Base-by-base conservation (phyloP, 805 yeast genomes). In the Cyberlindnera veronae region DNA sequence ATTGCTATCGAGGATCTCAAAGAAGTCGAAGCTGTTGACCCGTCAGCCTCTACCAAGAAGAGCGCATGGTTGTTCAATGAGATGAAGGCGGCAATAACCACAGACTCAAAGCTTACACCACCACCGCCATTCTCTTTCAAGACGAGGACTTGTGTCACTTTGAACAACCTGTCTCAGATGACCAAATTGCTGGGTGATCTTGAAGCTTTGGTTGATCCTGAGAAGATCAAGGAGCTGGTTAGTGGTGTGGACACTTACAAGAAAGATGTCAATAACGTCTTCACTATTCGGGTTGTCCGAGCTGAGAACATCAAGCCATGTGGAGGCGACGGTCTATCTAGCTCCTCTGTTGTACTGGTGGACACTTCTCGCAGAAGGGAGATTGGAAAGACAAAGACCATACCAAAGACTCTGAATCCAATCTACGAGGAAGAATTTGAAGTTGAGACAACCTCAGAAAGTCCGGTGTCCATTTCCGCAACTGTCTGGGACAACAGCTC, bases 381-480 rank as follows among this genome's bases (percentile, higher is more conserved):
- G 21, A 64, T 85, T 24, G 90, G 84, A 3, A 79, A 76, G 45
- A 90, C 98, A 0, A 69, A 85, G 50, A 73, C 81, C 0, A 67
- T 84, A 4, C 67, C 70, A 22, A 76, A 76, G 39, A 76, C 80
- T 5, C 63, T 74, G 24, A 78, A 79, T 51, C 96, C 97, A 0
- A 76, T 73, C 13, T 91, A 95, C 95, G 85, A 86, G 53, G 96
- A 90, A 64, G 85, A 84, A 41, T 86, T 88, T 57, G 95, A 88
- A 58, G 43, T 64, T 20, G 63, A 55, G 23, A 53, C 69, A 3
- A 60, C 62, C 0, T 68, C 72, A 0, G 61, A 68, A 17, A 60
- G 71, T 2, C 56, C 73, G 2, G 63, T 71, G 27, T 68, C 76
- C 20, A 48, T 84, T 2, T 71, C 78, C 2, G 74, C 78, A 2